Base-by-base conservation (phyloP, 2,329 filamentous ascomycete genomes). In the Neopestalotiopsis sp. region DNA sequence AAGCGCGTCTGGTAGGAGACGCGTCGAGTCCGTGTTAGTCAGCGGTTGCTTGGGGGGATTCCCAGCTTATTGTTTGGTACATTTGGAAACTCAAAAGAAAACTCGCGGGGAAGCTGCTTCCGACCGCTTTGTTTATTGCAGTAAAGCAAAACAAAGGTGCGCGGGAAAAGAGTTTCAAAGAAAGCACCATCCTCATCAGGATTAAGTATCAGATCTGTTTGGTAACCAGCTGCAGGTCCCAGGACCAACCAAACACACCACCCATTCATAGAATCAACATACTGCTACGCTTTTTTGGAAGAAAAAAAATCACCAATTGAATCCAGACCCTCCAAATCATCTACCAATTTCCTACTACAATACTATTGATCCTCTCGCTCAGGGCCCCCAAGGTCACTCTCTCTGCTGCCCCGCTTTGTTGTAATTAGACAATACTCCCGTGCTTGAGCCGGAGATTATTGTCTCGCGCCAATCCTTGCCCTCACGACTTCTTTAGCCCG, bases 381-480 rank as follows among this genome's bases (percentile, higher is more conserved):
- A 40, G 24, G 24, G 40, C 34, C 45, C 40, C 13, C 57, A 28
- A 13, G 14, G 12, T 30, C 9, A n/a, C 64, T 45, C 12, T 28
- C 24, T 28, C 45, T 30, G 1, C 20, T 30, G 53, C 64, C 24
- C 32, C 53, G 38, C 34, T 53, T 53, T 53, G 40, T 64, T 45
- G 10, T 56, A 61, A 68, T 69, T 70, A 68, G 67, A 68, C 70
- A 71, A 59, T 70, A 67, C 59, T 71, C 70, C 72, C 67, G 73
- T 73, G 71, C 73, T 71, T 24, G 53, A 66, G 56, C 28, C 68
- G 67, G 65, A 71, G 62, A 68, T 71, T 71, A 67, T 67, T 61
- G 49, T 53, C 61, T 65, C 71, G 74, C 71, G 73, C 74, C 62
- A 70, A 74, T 71, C 73, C 73, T 73, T 72, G 72, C 70, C 69